These are phyloP conservation scores for Peribolospora baueri DNA, from an alignment of 768 basidiomycete genomes.

Conservation along the genomic window DNA sequence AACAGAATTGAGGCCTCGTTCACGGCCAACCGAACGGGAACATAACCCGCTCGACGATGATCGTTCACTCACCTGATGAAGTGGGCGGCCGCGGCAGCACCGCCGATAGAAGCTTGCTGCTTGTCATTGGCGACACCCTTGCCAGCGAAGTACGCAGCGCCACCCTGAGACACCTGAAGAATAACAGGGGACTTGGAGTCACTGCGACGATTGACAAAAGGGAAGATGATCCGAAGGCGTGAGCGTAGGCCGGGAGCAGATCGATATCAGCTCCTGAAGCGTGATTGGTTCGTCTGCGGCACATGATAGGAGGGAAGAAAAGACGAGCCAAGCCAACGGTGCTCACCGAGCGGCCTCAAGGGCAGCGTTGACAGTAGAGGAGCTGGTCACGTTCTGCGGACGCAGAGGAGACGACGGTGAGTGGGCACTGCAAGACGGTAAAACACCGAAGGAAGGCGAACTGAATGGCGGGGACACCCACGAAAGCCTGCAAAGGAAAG, in stretches of 20 bases:
- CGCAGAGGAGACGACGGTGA: not conserved
- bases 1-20: not conserved
- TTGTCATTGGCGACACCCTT: constrained; percentile 87
- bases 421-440: constrained; percentile 1
- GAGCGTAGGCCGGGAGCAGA: not conserved
- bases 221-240: not conserved
- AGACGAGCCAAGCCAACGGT: not conserved
- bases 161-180: constrained; percentile 91
- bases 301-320: not conserved
- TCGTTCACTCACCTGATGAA: constrained; percentile 36
- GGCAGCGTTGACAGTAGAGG: constrained; percentile 77
- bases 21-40: not conserved
- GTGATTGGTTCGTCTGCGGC: not conserved
- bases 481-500: constrained; percentile 17
- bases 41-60: not conserved
- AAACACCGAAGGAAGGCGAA: constrained; percentile 1
- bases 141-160: constrained; percentile 82
- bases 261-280: not conserved
- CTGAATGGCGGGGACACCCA: constrained; percentile 17
- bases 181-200: constrained; percentile 96
- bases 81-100: constrained; percentile 74
- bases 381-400: constrained; percentile 76
- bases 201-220: constrained; percentile 20
- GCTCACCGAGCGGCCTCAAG: constrained; percentile 77
- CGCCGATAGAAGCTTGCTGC: constrained; percentile 82